Percentiles rank a stretch among this genome's conserved stretches.
Conservation (phyloP, 2,329 filamentous ascomycete species). For the Podosphaera xanthii region DNA sequence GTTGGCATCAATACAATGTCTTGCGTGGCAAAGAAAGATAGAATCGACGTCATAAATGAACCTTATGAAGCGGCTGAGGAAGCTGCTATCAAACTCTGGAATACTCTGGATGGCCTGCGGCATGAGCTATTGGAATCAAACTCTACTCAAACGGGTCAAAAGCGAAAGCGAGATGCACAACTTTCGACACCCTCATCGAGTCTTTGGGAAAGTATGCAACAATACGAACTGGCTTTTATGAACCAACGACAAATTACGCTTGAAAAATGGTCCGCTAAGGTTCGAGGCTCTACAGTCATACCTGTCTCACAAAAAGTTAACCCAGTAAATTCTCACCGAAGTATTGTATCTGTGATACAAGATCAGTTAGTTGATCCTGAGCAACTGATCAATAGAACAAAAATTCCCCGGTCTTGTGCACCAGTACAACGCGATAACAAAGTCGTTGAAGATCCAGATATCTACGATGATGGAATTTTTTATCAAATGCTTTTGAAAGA, state of each 20-base stretch:
- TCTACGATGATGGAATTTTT: slow-evolving; percentile 89
- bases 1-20: slow-evolving; percentile 57
- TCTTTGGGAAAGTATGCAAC: slow-evolving; percentile 51
- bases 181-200: slow-evolving; percentile 33
- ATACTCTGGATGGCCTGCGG: slow-evolving; percentile 50
- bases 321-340: slow-evolving; percentile 27
- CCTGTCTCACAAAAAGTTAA: slow-evolving; percentile 35
- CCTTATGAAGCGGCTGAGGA: slow-evolving; percentile 59
- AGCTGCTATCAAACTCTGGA: slow-evolving; percentile 68
- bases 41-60: slow-evolving; percentile 18
- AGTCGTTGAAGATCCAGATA: slow-evolving; percentile 31
- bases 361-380: slow-evolving; percentile 43
- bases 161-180: slow-evolving; percentile 34
- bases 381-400: slow-evolving; percentile 46
- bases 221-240: slow-evolving; percentile 35
- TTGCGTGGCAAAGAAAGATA: slow-evolving; percentile 21
- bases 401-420: slow-evolving; percentile 53
- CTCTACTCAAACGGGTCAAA: slow-evolving; percentile 27
- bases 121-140: slow-evolving; percentile 30
- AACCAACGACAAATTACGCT: slow-evolving; percentile 47
- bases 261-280: slow-evolving; percentile 78
- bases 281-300: slow-evolving; percentile 35
- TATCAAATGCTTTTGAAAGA: slow-evolving; percentile 86
- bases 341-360: slow-evolving; percentile 42
- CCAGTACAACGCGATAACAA: slow-evolving; percentile 40